phyloP scores from a whole-genome alignment of 2,329 filamentous ascomycete genomes.

The Calonectria naviculata region DNA sequence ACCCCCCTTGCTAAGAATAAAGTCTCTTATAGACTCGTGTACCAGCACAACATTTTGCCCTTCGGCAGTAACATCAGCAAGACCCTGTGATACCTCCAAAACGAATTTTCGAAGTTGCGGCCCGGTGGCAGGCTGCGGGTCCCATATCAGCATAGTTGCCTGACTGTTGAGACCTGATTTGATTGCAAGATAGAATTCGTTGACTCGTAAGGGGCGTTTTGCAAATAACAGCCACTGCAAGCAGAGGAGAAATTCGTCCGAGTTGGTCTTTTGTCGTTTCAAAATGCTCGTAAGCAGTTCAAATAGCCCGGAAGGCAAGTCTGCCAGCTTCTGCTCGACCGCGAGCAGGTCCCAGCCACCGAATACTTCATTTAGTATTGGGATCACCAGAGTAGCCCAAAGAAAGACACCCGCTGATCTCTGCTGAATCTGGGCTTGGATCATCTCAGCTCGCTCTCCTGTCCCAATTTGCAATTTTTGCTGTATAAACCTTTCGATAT shows the following conservation, averaged over 20 bases:
- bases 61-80: slow-evolving; percentile 52
- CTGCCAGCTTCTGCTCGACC: background rate
- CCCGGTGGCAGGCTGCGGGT: slow-evolving; percentile 21
- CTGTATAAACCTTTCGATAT: background rate
- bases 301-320: background rate
- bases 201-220: background rate
- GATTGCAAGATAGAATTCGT: slow-evolving; percentile 1
- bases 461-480: background rate
- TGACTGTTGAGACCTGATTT: background rate
- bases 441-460: background rate
- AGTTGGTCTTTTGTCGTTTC: background rate
- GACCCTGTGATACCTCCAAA: slow-evolving; percentile 55
- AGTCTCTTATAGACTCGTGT: slow-evolving; percentile 62
- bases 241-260: background rate
- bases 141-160: slow-evolving; percentile 24
- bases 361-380: background rate
- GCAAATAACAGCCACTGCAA: slow-evolving; percentile 3
- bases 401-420: background rate
- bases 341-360: background rate
- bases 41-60: slow-evolving; percentile 46
- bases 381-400: background rate
- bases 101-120: slow-evolving; percentile 47
- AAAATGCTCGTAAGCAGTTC: background rate
- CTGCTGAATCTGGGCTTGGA: background rate
- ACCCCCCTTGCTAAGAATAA: slow-evolving; percentile 51